Evolutionary conservation across 176 grass and related monocot species (phyloP).

Genomic region (Lolium multiflorum): DNA sequence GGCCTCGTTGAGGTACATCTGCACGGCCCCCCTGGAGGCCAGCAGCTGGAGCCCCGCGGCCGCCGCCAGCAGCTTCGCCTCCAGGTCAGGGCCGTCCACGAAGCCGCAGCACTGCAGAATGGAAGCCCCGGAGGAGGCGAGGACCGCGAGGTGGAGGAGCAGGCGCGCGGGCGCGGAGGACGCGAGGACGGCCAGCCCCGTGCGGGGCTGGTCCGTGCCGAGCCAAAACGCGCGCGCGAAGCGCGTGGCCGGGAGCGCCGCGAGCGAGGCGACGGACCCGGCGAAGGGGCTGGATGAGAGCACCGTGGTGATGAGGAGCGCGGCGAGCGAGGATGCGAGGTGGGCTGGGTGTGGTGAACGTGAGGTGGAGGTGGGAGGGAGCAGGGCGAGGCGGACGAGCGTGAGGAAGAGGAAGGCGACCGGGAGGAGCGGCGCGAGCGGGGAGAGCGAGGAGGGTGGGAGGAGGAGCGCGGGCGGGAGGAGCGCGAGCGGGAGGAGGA

Average conservation of each 20-base stretch:
- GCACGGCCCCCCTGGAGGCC: conserved; percentile 69
- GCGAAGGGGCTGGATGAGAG: conserved; percentile 61
- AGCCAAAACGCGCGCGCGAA: conserved; percentile 90
- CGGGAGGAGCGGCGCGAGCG: conserved; percentile 36
- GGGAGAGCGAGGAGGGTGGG: conserved; percentile 1
- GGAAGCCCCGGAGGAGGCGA: conserved; percentile 51
- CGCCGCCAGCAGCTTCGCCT: conserved; percentile 50
- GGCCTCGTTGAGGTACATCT: conserved; percentile 95
- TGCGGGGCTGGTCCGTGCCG: conserved; percentile 75
- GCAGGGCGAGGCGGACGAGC: conserved; percentile 56
- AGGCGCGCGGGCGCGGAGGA: conserved; percentile 56
- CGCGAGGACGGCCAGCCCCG: conserved; percentile 66
- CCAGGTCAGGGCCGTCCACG: conserved; percentile 35
- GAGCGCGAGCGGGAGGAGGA: conserved; percentile 57
- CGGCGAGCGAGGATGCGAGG: conserved; percentile 52
- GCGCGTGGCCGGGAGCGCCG: conserved; percentile 57
- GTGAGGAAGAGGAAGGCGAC: conserved; percentile 47
- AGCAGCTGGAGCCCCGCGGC: conserved; percentile 64
- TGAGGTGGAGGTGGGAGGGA: conserved; percentile 32
- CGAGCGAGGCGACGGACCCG: conserved; percentile 59
- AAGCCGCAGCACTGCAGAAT: conserved; percentile 54
- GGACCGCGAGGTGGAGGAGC: conserved; percentile 53
- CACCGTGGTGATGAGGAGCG: conserved; percentile 44
- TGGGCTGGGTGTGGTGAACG: conserved; percentile 46
- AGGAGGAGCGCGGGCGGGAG: conserved; percentile 47